Conservation (phyloP, 2,329 filamentous ascomycete genomes). For the Pseudogymnoascus sp. region DNA sequence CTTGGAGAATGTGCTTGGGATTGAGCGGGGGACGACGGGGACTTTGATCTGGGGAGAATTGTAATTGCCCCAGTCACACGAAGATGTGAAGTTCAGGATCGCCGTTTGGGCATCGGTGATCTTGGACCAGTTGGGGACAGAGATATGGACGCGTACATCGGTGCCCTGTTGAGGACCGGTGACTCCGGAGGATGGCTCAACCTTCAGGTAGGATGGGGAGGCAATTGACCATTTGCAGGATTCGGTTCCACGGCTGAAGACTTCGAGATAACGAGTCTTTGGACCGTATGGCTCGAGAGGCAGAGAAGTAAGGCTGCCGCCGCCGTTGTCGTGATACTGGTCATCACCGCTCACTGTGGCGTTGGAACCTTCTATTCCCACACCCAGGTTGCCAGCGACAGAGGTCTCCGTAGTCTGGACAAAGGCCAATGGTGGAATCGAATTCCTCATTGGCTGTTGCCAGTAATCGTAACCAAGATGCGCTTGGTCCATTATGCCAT, state of each 20-base stretch:
- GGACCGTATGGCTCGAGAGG: slow-evolving; percentile 52
- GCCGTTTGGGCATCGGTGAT: slow-evolving; percentile 35
- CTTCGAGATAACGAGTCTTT: slow-evolving; percentile 50
- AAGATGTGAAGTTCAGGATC: slow-evolving; percentile 44
- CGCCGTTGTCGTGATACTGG: slow-evolving; percentile 49
- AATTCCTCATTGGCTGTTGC: slow-evolving; percentile 68
- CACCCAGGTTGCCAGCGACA: slow-evolving; percentile 53
- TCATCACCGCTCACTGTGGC: slow-evolving; percentile 62
- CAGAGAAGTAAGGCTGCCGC: slow-evolving; percentile 44
- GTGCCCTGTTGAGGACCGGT: slow-evolving; percentile 39
- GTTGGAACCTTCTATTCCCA: slow-evolving; percentile 57
- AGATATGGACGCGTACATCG: slow-evolving; percentile 46
- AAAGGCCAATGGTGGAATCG: slow-evolving; percentile 51
- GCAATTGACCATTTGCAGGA: slow-evolving; percentile 46
- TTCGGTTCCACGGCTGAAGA: slow-evolving; percentile 49
- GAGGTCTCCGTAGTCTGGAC: slow-evolving; percentile 50
- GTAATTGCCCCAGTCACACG: slow-evolving; percentile 39
- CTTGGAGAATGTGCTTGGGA: slow-evolving; percentile 42
- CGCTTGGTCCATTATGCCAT: slow-evolving; percentile 52
- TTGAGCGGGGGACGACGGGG: slow-evolving; percentile 41
- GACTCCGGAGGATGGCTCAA: slow-evolving; percentile 41
- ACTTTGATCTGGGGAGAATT: slow-evolving; percentile 42
- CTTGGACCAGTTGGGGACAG: slow-evolving; percentile 41
- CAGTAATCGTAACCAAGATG: slow-evolving; percentile 49
- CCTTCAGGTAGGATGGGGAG: slow-evolving; percentile 41